Conservation (phyloP, 176 grass and related monocot genomes). For the Ananas comosus region DNA sequence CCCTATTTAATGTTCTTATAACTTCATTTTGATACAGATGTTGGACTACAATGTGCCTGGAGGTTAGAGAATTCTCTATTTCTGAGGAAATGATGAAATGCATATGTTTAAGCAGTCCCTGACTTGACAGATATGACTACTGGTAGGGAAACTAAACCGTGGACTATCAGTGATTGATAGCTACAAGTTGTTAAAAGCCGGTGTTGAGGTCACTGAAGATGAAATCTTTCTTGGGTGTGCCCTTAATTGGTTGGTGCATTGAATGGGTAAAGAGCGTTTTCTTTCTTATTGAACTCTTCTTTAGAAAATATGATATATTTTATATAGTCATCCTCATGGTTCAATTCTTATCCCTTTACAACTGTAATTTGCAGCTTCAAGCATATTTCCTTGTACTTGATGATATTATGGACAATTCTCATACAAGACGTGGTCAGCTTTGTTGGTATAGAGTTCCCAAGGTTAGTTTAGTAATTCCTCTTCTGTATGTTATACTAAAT, state of each 20-base stretch:
- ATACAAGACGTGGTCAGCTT: conserved; percentile 84
- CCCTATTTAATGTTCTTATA: not conserved
- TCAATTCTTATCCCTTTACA: conserved; percentile 4
- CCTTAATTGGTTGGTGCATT: conserved; percentile 99
- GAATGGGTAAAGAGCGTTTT: conserved; percentile 67
- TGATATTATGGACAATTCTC: conserved; percentile 96
- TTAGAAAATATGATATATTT: conserved; percentile 2
- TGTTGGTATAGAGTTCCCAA: conserved; percentile 89
- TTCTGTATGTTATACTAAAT: not conserved
- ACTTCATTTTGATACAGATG: conserved; percentile 49
- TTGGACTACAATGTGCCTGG: conserved; percentile 94
- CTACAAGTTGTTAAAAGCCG: conserved; percentile 74
- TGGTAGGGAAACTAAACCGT: conserved; percentile 60
- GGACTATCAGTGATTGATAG: conserved; percentile 89
- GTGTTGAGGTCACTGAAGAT: conserved; percentile 44
- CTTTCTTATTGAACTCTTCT: not conserved
- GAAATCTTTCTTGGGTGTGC: conserved; percentile 72
- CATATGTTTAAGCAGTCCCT: conserved; percentile 2
- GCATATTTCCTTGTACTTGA: conserved; percentile 97
- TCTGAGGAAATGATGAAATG: not conserved
- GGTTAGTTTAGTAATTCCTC: conserved; percentile 28
- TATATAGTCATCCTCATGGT: conserved; percentile 19
- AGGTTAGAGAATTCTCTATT: conserved; percentile 32
- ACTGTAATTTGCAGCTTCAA: conserved; percentile 62
- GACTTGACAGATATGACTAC: not conserved